Base-by-base conservation (phyloP, 2,329 filamentous ascomycete genomes). In the Sarocladiaceae sp. region DNA sequence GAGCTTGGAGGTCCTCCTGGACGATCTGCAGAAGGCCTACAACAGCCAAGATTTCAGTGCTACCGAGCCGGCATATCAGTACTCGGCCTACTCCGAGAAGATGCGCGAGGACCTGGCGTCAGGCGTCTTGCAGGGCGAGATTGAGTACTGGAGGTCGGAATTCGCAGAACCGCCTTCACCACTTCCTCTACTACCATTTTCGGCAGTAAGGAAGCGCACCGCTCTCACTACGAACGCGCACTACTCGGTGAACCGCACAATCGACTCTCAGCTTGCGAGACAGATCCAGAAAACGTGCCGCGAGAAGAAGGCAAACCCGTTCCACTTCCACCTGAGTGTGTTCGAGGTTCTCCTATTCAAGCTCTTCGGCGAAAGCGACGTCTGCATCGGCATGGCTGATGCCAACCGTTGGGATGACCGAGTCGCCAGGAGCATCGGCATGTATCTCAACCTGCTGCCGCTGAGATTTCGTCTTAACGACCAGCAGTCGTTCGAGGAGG, bases 321-420 rank as follows among this genome's bases (percentile, higher is more conserved):
- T 44, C 40, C 40, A 44, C 23, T 6, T 6, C 40, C 17, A 44
- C 40, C 40, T 44, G 13, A n/a, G 7, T 23, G 18, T 28, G 8
- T n/a, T 44, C 7, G 22, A 44, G 11, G 8, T n/a, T 15, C 40
- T 44, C 22, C 40, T 44, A n/a, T 28, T 26, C 22, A 6, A n/a
- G 5, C 61, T 77, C 0, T 63, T 62, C 61, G 6, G 67, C 68
- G 22, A 54, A 62, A 0, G 66, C 66, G 12, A 50, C 58, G n/a
- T 80, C 18, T 63, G 59, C 25, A 75, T 82, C 50, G 78, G 77
- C 4, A 65, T 79, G 10, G 69, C 69, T 0, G 76, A 80, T 58
- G 71, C 72, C 1, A 72, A 72, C 4, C 67, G 61, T 18, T 71
- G 70, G 0, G 70, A 75, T 1, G 53, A 52, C 11, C 54, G 64